Conservation (phyloP, 805 yeast genomes). For the Barnettozyma salicaria region DNA sequence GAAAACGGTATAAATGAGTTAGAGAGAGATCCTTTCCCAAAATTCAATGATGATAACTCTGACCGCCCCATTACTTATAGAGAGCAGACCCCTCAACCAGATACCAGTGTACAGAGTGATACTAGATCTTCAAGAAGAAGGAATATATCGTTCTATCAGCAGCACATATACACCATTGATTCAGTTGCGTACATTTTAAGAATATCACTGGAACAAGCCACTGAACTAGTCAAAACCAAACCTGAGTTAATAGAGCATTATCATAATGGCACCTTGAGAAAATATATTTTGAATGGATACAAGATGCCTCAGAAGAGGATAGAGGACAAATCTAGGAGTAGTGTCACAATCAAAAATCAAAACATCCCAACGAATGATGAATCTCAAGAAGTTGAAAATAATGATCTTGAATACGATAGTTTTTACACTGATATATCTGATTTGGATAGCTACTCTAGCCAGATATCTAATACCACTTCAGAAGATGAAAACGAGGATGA, state of each 20-base stretch:
- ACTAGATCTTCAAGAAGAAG: slow-evolving; percentile 16
- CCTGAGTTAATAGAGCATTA: slow-evolving; percentile 25
- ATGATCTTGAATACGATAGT: no score
- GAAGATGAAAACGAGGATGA: background rate
- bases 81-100: no score
- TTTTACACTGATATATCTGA: background rate
- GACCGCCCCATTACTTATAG: no score
- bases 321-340: no score
- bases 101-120: background rate
- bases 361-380: no score
- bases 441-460: background rate
- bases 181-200: slow-evolving; percentile 18
- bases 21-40: background rate
- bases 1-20: background rate
- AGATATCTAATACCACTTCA: background rate
- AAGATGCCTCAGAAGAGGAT: background rate
- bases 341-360: no score
- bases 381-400: no score
- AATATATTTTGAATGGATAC: slow-evolving; percentile 7
- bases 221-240: slow-evolving; percentile 18
- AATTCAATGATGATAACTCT: background rate
- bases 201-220: slow-evolving; percentile 17
- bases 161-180: slow-evolving; percentile 25
- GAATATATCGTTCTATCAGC: slow-evolving; percentile 20
- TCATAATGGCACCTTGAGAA: slow-evolving; percentile 23